phyloP scores from a whole-genome alignment of 768 basidiomycete genomes.

The Tulasnella sp. region DNA sequence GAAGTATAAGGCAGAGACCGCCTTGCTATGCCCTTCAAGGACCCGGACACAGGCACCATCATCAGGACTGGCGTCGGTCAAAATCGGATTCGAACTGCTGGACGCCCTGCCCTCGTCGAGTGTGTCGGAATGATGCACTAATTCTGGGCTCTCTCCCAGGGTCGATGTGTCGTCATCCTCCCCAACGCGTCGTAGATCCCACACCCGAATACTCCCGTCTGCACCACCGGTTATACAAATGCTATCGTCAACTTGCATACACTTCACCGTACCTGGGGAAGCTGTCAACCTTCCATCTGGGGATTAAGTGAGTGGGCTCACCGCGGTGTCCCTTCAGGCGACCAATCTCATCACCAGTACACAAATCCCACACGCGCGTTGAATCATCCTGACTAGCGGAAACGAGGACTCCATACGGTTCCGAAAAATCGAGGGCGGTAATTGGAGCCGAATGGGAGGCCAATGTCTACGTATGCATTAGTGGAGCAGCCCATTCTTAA shows the following conservation, averaged over 20 bases:
- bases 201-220: slow-evolving; percentile 73
- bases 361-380: slow-evolving; percentile 89
- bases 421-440: slow-evolving; percentile 84
- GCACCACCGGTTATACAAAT: slow-evolving; percentile 83
- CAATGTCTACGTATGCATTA: slow-evolving; percentile 52
- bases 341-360: slow-evolving; percentile 78
- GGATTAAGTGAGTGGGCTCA: slow-evolving; percentile 21
- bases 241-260: slow-evolving; percentile 83
- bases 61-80: slow-evolving; percentile 43
- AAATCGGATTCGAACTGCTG: slow-evolving; percentile 49
- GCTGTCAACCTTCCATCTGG: not conserved
- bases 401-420: slow-evolving; percentile 91
- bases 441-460: slow-evolving; percentile 70
- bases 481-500: not conserved
- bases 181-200: slow-evolving; percentile 81
- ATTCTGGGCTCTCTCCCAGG: slow-evolving; percentile 7
- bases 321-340: slow-evolving; percentile 70
- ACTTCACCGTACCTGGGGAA: slow-evolving; percentile 47
- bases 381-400: slow-evolving; percentile 68
- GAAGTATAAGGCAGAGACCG: slow-evolving; percentile 87
- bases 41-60: slow-evolving; percentile 54
- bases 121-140: slow-evolving; percentile 19
- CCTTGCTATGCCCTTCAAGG: slow-evolving; percentile 84
- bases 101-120: slow-evolving; percentile 13
- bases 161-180: slow-evolving; percentile 44